Percentiles rank a stretch among this genome's conserved stretches.
These are phyloP conservation scores for Sarcocystis neurona DNA, from an alignment of 169 alveolate genomes.

Conservation along the genomic window DNA sequence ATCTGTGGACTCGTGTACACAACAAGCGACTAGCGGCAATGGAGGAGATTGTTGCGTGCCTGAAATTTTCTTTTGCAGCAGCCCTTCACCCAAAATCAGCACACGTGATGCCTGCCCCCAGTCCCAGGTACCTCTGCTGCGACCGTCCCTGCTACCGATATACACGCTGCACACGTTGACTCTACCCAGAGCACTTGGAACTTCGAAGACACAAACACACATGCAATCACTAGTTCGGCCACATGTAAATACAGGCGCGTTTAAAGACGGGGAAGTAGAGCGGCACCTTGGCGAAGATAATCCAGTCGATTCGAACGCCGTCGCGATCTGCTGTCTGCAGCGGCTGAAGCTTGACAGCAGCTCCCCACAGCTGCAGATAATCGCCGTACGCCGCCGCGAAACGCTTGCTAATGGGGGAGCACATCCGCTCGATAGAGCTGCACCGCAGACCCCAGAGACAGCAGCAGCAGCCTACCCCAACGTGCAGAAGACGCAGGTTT, in stretches of 20 bases:
- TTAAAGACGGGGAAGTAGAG: too few species aligned
- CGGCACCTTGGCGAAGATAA: conserved; percentile 63
- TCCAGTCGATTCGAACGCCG: conserved; percentile 61
- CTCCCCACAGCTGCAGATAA: conserved; percentile 24
- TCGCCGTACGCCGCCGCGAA: conserved; percentile 42
- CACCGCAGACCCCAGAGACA: neutral
- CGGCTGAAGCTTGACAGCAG: conserved; percentile 65
- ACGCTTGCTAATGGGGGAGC: conserved; percentile 30
- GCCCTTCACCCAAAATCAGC: too few species aligned
- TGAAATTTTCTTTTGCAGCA: too few species aligned
- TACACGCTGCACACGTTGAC: neutral
- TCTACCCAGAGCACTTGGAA: too few species aligned
- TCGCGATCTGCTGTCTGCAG: conserved; percentile 48
- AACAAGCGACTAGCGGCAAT: too few species aligned
- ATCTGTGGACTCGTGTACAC: too few species aligned
- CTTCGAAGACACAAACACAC: too few species aligned
- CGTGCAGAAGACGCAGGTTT: too few species aligned
- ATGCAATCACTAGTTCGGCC: neutral
- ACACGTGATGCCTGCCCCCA: too few species aligned
- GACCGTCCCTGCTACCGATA: too few species aligned
- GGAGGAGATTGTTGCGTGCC: too few species aligned
- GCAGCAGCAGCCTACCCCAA: neutral
- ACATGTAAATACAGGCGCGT: neutral
- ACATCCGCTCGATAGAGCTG: conserved; percentile 55
- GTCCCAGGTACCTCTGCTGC: too few species aligned